Percentiles rank a stretch among this genome's conserved stretches.
Conservation (phyloP, 2,329 filamentous ascomycete genomes). For the Fusarium pseudoanthophilum region DNA sequence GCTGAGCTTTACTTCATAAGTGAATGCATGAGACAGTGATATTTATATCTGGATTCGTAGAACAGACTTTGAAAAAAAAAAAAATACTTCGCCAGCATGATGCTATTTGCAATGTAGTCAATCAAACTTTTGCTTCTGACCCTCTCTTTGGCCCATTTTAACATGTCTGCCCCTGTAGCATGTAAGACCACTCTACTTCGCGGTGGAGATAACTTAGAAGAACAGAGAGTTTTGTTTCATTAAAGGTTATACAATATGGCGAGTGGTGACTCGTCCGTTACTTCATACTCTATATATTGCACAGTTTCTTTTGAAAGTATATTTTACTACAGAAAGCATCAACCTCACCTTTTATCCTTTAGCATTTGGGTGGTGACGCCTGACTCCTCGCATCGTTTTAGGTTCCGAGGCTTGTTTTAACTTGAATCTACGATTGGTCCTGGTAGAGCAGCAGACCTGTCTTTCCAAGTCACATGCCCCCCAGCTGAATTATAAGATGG, state of each 20-base stretch:
- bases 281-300: too few species aligned
- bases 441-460: background rate
- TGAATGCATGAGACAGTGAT: background rate
- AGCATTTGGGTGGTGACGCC: background rate
- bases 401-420: too few species aligned
- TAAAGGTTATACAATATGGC: background rate
- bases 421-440: background rate
- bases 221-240: background rate
- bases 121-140: too few species aligned
- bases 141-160: too few species aligned
- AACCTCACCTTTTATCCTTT: background rate
- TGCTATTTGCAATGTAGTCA: too few species aligned
- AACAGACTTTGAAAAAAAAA: background rate
- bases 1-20: background rate
- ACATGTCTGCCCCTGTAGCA: rapidly evolving
- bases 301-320: background rate
- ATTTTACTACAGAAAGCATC: rapidly evolving
- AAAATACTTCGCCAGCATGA: too few species aligned
- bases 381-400: rapidly evolving
- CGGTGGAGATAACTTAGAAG: background rate
- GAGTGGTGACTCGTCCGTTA: rapidly evolving
- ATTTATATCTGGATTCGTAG: background rate
- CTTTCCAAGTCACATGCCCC: background rate
- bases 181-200: rapidly evolving
- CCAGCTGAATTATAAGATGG: rapidly evolving